Evolutionary conservation across 164 flowering plant genomes (phyloP), one percentile per base, ranked within the genome.

Genomic region (Buxus sempervirens): DNA sequence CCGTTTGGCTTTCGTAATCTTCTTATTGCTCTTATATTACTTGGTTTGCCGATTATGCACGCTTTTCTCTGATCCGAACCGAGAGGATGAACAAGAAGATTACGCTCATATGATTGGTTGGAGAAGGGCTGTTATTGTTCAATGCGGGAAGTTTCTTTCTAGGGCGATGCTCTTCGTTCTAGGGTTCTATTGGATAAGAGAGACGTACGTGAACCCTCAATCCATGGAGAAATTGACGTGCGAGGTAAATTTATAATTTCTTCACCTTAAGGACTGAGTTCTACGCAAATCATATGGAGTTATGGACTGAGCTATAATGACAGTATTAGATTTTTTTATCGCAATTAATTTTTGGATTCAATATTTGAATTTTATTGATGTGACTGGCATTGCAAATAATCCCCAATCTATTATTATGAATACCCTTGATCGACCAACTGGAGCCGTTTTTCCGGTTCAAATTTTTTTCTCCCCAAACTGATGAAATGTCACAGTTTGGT

Each of bases 61-160:
- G 27, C 69, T 85, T 9, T 89, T 83, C 73, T 78, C 73, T 54
- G 76, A 57, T 8, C 82, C 79, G 48, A 65, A 71, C 62, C 65
- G 77, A 28, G 82, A 69, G 25, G 82, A 73, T 36, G 82, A 71
- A 28, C 77, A 76, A 62, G 82, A 79, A 64, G 79, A 79, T 71
- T 96, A 82, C 62, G 96, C 97, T 12, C 98, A 93, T 71, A 64
- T 93, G 90, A 82, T 78, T 16, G 98, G 98, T 63, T 87, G 77
- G 74, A 68, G 79, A 22, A 74, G 82, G 58, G 56, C 62, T 25
- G 73, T 69, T 0, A 68, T 79, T 49, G 82, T 79, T 48, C 65
- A 54, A 19, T 71, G 65, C 58, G 82, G 82, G 27, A 68, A 60
- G 71, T 73, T 73, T 36, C 69, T 79, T 18, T 68, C 79, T 24